Percentiles rank a stretch among this genome's conserved stretches.
phyloP scores from a whole-genome alignment of 306 rosid species.

The Styphnolobium japonicum region DNA sequence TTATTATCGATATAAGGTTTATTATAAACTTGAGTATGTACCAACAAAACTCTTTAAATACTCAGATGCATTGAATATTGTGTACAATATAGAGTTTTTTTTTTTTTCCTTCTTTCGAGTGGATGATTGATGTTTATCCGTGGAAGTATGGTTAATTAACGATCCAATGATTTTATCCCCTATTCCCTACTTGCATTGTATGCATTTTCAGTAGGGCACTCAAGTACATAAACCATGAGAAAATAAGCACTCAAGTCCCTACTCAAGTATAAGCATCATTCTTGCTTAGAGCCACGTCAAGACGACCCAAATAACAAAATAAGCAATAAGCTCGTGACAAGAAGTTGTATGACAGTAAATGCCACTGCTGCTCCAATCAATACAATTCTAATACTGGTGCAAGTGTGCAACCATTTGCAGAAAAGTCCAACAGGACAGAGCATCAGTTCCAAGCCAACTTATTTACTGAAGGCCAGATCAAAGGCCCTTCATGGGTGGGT shows the following conservation, averaged over 20 bases:
- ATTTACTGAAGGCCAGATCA: background rate
- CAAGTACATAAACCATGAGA: conserved; percentile 27
- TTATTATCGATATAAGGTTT: too few relatives aligned
- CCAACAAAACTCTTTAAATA: too few relatives aligned
- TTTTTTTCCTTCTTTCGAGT: background rate
- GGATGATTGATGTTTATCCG: background rate
- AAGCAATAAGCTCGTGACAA: background rate
- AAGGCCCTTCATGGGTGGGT: background rate
- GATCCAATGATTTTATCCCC: conserved; percentile 12
- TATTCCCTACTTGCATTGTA: background rate
- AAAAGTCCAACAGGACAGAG: background rate
- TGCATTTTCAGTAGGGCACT: conserved; percentile 25
- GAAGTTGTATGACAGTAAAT: background rate
- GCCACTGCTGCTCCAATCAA: conserved; percentile 9
- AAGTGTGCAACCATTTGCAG: background rate
- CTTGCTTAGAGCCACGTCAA: conserved; percentile 6
- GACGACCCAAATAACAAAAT: background rate
- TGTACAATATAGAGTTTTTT: background rate
- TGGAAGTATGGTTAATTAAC: background rate
- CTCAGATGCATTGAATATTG: background rate
- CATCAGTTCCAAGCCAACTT: background rate
- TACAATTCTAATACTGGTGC: background rate
- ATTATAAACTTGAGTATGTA: too few relatives aligned
- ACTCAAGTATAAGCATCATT: conserved; percentile 23
- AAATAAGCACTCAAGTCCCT: background rate